A percentile compares a stretch with the other conserved stretches of the same genome.
Conservation (phyloP, 2,329 filamentous ascomycete species). For the Colletotrichum trifolii region DNA sequence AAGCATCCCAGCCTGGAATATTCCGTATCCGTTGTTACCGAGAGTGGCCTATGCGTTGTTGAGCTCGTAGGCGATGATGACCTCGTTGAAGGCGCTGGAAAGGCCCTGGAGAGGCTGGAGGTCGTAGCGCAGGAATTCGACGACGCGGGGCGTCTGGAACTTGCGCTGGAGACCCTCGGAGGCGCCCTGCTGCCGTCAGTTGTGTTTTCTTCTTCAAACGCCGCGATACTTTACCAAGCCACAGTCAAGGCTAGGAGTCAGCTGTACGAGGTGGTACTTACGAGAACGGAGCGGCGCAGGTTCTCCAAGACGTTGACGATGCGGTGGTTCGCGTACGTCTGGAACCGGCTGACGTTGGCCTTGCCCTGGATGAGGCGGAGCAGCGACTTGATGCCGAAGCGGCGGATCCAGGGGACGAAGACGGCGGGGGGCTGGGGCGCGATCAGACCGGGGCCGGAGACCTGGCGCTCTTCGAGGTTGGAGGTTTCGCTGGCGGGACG, state of each 20-base stretch:
- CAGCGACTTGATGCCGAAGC: slow-evolving; percentile 24
- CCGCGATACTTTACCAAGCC: not conserved
- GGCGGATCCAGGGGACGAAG: not conserved
- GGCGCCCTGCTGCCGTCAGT: no score
- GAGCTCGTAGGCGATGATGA: no score
- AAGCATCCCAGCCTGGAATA: no score
- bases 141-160: no score
- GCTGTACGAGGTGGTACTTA: not conserved
- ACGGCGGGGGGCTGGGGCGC: not conserved
- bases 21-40: no score
- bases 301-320: slow-evolving; percentile 19
- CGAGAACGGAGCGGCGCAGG: not conserved
- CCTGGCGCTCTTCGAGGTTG: not conserved
- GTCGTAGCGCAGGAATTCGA: no score
- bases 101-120: no score
- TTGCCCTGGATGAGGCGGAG: slow-evolving; percentile 24
- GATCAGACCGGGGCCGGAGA: not conserved
- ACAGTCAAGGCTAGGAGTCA: no score
- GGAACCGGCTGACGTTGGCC: slow-evolving; percentile 11
- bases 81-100: no score
- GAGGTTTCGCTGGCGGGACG: not conserved
- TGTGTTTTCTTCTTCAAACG: not conserved
- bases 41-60: no score
- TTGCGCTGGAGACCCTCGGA: no score
- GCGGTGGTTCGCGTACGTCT: slow-evolving; percentile 29